These are phyloP conservation scores for Lactifluus piperatus DNA, from an alignment of 768 basidiomycete species.

Conservation along the genomic window DNA sequence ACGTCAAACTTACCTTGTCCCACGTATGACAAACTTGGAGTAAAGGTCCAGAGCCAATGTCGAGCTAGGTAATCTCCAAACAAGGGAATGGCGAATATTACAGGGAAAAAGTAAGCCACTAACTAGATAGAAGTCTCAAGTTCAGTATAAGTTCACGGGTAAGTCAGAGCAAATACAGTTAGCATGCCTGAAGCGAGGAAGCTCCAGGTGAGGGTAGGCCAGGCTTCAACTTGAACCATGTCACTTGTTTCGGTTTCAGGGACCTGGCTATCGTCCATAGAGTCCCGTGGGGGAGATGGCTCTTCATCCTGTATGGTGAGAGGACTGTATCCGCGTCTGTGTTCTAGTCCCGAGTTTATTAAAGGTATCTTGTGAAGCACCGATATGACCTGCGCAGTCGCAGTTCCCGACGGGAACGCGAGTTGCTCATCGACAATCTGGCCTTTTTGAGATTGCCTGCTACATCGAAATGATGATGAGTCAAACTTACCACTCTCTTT, in stretches of 20 bases:
- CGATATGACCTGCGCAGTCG: constrained; percentile 90
- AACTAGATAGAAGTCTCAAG: constrained; percentile 40
- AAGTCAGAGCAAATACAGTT: constrained; percentile 49
- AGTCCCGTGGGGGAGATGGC: constrained; percentile 11
- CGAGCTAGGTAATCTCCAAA: constrained; percentile 78
- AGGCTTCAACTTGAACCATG: constrained; percentile 56
- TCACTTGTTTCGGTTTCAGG: constrained; percentile 33
- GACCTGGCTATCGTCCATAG: constrained; percentile 19
- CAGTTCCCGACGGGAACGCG: constrained; percentile 90
- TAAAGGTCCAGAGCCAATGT: constrained; percentile 91
- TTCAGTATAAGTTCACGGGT: not conserved
- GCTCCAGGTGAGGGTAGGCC: constrained; percentile 69
- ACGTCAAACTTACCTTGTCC: constrained; percentile 58
- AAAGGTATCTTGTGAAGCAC: constrained; percentile 75
- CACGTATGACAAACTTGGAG: constrained; percentile 85
- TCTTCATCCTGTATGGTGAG: constrained; percentile 27
- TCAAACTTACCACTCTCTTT: constrained; percentile 73
- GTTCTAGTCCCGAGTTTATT: constrained; percentile 44
- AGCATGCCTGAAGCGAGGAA: constrained; percentile 66
- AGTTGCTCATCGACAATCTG: constrained; percentile 93
- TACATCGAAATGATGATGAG: not conserved
- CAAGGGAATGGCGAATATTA: constrained; percentile 77
- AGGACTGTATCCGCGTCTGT: constrained; percentile 48
- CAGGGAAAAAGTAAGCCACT: constrained; percentile 81
- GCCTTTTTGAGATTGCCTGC: not conserved